Base-by-base conservation (phyloP, 768 basidiomycete species). In the Cyclocybe cylindracea region DNA sequence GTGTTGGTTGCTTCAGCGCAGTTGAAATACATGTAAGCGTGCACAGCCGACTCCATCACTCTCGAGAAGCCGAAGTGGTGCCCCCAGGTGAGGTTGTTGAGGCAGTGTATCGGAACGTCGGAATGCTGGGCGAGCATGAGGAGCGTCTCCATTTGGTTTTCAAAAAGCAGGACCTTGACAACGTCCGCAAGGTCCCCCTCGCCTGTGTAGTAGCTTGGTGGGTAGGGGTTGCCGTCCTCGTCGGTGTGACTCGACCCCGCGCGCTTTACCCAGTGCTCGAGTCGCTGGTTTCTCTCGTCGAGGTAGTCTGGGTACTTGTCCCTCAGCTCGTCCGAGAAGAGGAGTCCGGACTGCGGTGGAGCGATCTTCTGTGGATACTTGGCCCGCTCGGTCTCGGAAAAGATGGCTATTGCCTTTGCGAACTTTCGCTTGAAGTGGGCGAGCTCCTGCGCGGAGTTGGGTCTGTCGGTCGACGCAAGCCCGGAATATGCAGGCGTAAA, bases 71-170 rank as follows among this genome's bases (percentile, higher is more conserved):
- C 73, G 48, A 68, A 69, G 47, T 70, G 61, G 53, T 72, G 64
- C 0, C 66, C 66, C 64, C 66, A 72, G 11, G 46, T 38, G 24
- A 71, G 41, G 2, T 55, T n/a, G 7, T 59, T 57, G 10, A 74
- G 65, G 4, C 44, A 16, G 1, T 13, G 13, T 8, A 77, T 60
- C 0, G 69, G 67, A 5, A 72, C 59, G 7, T 45, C 35, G 7
- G 74, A 74, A 48, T 74, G 73, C 8, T 67, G 63, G 8, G 71
- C 71, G 32, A 76, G 61, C 64, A 69, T 70, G 3, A 76, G 54
- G 11, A 75, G 65, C 0, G 59, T 43, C 2, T 53, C 48, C 51
- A 72, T 58, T 19, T 70, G 53, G 50, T 71, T 72, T 43, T 71
- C 69, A 34, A 61, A 53, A 7, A 74, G 52, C 13, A 75, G 66